These are phyloP conservation scores for Cyclaneusma minus DNA, from an alignment of 2,329 filamentous ascomycete species.

Conservation along the genomic window DNA sequence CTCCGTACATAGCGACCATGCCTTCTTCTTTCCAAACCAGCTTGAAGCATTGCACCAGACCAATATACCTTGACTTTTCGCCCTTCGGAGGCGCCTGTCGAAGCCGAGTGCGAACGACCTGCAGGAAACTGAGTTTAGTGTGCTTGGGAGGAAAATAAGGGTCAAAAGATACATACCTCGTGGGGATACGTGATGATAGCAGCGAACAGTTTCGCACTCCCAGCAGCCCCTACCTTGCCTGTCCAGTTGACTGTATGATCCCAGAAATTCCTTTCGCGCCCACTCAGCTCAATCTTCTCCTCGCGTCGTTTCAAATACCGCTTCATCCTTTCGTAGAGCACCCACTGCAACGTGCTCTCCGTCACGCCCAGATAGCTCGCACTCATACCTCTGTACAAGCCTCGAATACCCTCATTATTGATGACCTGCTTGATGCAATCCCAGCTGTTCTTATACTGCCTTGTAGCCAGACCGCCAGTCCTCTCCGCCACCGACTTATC, in stretches of 20 bases:
- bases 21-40: conserved; percentile 82
- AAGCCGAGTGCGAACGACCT: conserved; percentile 71
- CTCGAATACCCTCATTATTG: conserved; percentile 62
- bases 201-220: conserved; percentile 72
- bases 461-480: conserved; percentile 32
- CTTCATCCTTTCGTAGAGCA: conserved; percentile 90
- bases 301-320: conserved; percentile 50
- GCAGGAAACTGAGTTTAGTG: conserved; percentile 1
- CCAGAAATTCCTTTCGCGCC: conserved; percentile 50
- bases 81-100: conserved; percentile 80
- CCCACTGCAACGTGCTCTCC: conserved; percentile 85
- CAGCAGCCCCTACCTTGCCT: conserved; percentile 65
- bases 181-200: conserved; percentile 82
- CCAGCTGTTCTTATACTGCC: conserved; percentile 73
- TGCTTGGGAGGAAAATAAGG: not conserved
- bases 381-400: conserved; percentile 79
- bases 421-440: conserved; percentile 79
- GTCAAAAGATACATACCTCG: conserved; percentile 42
- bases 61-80: conserved; percentile 69
- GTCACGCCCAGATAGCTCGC: conserved; percentile 84
- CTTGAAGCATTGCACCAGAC: conserved; percentile 76
- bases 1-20: conserved; percentile 72
- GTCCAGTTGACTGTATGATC: conserved; percentile 65
- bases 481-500: conserved; percentile 65
- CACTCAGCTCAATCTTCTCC: conserved; percentile 36